Evolutionary conservation across 2,329 filamentous ascomycete genomes (phyloP).

Genomic region (Bipolaris zeicola): DNA sequence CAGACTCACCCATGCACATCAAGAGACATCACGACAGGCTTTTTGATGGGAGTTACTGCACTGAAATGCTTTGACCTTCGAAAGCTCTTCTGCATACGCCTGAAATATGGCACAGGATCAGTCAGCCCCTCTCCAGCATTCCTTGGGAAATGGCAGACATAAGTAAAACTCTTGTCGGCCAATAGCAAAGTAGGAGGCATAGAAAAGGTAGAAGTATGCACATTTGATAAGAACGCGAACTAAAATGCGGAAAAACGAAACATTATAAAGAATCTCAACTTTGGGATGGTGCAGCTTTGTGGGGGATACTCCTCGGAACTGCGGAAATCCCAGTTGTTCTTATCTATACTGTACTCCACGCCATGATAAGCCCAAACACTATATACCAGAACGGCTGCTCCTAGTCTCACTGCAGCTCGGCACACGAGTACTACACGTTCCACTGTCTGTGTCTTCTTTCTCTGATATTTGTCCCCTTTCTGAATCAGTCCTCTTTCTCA

Average conservation of each 20-base stretch:
- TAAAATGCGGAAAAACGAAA: neutral
- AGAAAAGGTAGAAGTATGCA: neutral
- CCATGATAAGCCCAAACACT: constrained; percentile 10
- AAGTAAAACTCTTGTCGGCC: neutral
- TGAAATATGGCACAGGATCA: no score
- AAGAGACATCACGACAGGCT: neutral
- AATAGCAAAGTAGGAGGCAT: neutral
- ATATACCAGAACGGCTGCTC: constrained; percentile 15
- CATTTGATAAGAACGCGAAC: no score
- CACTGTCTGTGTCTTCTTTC: constrained; percentile 20
- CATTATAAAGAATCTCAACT: neutral
- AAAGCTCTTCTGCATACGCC: neutral
- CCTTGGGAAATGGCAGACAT: neutral
- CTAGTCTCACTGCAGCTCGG: constrained; percentile 19
- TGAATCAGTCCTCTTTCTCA: constrained; percentile 28
- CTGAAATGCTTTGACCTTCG: neutral
- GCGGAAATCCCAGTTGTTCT: constrained; percentile 9
- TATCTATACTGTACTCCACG: constrained; percentile 15
- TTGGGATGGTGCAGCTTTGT: neutral
- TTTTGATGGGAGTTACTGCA: neutral
- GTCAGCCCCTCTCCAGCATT: neutral
- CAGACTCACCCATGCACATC: neutral
- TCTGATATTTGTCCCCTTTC: constrained; percentile 5
- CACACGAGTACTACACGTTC: constrained; percentile 29
- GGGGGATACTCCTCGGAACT: constrained; percentile 13